Conservation (phyloP, 2,329 filamentous ascomycete genomes). For the Endoconidiophora laricicola region DNA sequence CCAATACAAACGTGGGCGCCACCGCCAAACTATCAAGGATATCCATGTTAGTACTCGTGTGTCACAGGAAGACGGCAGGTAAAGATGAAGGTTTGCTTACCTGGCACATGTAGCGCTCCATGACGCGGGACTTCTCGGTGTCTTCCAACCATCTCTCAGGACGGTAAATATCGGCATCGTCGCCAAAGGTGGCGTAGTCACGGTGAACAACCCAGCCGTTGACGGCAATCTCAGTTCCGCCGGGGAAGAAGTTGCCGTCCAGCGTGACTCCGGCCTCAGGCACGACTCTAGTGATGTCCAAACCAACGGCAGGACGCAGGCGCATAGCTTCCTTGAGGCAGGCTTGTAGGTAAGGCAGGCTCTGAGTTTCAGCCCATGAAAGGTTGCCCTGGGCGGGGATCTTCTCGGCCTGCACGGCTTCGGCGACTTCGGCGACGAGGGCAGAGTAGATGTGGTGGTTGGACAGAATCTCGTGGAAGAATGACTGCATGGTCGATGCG, state of each 20-base stretch:
- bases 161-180: conserved; percentile 33
- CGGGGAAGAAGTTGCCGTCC: conserved; percentile 33
- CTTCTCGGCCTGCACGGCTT: conserved; percentile 21
- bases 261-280: conserved; percentile 35
- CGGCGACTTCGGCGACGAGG: conserved; percentile 28
- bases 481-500: conserved; percentile 40
- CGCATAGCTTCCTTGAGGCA: conserved; percentile 40
- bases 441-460: conserved; percentile 24
- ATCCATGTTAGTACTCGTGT: conserved; percentile 5
- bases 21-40: conserved; percentile 29
- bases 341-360: conserved; percentile 37
- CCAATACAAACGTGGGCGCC: conserved; percentile 39
- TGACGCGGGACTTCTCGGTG: conserved; percentile 26
- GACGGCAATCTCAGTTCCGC: conserved; percentile 34
- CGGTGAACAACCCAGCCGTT: conserved; percentile 39
- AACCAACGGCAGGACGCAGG: conserved; percentile 34
- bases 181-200: conserved; percentile 30
- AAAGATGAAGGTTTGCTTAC: conserved; percentile 19
- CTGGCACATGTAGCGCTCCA: conserved; percentile 41
- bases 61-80: not conserved
- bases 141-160: conserved; percentile 39
- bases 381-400: conserved; percentile 27
- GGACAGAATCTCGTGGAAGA: conserved; percentile 34
- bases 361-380: conserved; percentile 30
- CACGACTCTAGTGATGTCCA: conserved; percentile 35